These are phyloP conservation scores for Thyridium curvatum DNA, from an alignment of 2,329 filamentous ascomycete genomes.

Conservation along the genomic window DNA sequence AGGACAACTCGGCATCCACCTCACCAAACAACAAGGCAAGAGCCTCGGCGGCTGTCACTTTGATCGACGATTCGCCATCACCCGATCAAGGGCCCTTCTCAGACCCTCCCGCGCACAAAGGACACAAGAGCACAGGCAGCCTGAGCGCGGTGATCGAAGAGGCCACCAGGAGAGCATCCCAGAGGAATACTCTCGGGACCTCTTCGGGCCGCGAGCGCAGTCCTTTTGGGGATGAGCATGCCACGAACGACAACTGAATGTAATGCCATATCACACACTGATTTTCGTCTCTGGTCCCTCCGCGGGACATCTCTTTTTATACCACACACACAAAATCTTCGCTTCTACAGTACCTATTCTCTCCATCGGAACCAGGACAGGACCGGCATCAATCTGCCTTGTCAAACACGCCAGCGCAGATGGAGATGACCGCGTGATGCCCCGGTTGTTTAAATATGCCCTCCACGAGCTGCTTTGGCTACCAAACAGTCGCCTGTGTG, in stretches of 20 bases:
- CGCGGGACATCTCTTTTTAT: too few species aligned
- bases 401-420: too few species aligned
- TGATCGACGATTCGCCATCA: conserved; percentile 42
- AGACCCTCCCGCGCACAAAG: conserved; percentile 38
- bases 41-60: conserved; percentile 39
- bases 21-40: conserved; percentile 13
- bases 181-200: conserved; percentile 20
- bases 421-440: too few species aligned
- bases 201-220: conserved; percentile 29
- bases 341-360: too few species aligned
- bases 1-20: conserved; percentile 10
- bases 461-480: too few species aligned
- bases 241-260: conserved; percentile 39
- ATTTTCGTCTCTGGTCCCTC: background rate
- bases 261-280: background rate
- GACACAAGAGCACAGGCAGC: conserved; percentile 33
- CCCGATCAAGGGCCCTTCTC: conserved; percentile 54
- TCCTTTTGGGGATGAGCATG: conserved; percentile 54
- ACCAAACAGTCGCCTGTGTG: too few species aligned
- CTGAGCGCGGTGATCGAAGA: conserved; percentile 53
- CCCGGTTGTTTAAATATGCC: too few species aligned
- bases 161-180: conserved; percentile 33
- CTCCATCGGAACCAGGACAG: too few species aligned
- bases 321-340: too few species aligned
- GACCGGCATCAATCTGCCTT: too few species aligned